Conservation (phyloP, 2,329 filamentous ascomycete species). For the Venturia asperata region DNA sequence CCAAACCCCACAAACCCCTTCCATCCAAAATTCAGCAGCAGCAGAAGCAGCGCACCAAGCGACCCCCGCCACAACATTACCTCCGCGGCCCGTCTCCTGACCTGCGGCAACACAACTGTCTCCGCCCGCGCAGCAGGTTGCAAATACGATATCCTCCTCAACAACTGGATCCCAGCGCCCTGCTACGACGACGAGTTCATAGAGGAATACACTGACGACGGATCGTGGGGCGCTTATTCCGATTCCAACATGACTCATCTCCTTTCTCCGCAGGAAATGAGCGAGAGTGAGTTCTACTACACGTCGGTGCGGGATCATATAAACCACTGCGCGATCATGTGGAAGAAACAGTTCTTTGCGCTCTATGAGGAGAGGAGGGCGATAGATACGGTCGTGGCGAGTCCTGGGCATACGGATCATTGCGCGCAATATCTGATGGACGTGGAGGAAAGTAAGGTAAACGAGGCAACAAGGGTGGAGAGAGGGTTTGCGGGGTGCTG, state of each 20-base stretch:
- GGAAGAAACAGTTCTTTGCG: constrained; percentile 19
- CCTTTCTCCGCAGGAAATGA: neutral
- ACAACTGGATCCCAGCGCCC: constrained; percentile 32
- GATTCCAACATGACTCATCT: neutral
- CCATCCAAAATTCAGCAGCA: neutral
- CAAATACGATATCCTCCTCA: constrained; percentile 31
- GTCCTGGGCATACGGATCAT: constrained; percentile 18
- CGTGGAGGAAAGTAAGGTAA: constrained; percentile 3
- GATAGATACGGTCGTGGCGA: constrained; percentile 17
- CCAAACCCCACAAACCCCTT: too few relatives aligned
- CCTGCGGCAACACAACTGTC: constrained; percentile 29
- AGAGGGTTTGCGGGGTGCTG: constrained; percentile 19
- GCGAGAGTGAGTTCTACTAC: constrained; percentile 14
- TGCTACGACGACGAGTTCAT: constrained; percentile 33
- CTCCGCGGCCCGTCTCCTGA: constrained; percentile 14
- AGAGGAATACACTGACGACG: constrained; percentile 24
- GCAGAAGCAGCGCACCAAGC: neutral
- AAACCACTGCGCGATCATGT: constrained; percentile 17
- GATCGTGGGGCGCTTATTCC: constrained; percentile 15
- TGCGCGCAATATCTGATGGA: constrained; percentile 18
- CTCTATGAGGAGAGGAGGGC: constrained; percentile 14
- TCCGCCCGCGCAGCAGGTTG: constrained; percentile 29
- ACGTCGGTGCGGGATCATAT: constrained; percentile 16
- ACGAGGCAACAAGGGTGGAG: constrained; percentile 16
- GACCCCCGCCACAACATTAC: constrained; percentile 17